Percentiles rank a stretch among this genome's conserved stretches.
phyloP scores from a whole-genome alignment of 2,329 filamentous ascomycete genomes.

The Chalaropsis ovoidea region DNA sequence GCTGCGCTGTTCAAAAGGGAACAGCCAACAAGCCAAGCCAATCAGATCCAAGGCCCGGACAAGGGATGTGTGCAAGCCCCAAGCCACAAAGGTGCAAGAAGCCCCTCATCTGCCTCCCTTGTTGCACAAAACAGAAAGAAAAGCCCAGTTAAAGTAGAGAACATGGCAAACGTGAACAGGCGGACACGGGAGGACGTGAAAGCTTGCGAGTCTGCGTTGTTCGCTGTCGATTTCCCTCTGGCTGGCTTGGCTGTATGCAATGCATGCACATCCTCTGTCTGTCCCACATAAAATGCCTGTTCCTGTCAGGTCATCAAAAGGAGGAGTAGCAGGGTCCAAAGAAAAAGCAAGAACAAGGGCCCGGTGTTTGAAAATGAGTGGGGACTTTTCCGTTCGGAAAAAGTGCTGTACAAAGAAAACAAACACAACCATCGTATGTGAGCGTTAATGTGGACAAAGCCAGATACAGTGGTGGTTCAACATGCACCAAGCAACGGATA shows the following conservation, averaged over 20 bases:
- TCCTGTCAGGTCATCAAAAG: background rate
- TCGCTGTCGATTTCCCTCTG: too few relatives aligned
- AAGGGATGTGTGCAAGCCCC: background rate
- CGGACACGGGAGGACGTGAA: too few relatives aligned
- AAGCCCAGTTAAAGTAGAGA: background rate
- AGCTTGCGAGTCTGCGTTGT: too few relatives aligned
- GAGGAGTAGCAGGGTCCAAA: background rate
- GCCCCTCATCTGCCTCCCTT: background rate
- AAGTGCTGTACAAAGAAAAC: background rate
- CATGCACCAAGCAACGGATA: background rate
- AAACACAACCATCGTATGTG: background rate
- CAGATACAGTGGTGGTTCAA: too few relatives aligned
- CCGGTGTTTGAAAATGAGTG: background rate
- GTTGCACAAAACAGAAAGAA: background rate
- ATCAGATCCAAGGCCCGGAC: background rate
- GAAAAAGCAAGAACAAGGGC: background rate
- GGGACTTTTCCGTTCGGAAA: background rate
- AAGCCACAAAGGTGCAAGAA: slow-evolving; percentile 6
- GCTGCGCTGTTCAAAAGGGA: background rate
- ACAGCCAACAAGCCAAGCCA: background rate
- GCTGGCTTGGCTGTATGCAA: too few relatives aligned
- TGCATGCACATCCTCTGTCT: too few relatives aligned
- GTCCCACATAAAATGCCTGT: background rate
- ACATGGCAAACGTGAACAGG: background rate
- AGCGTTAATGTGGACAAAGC: too few relatives aligned